phyloP scores from a whole-genome alignment of 208 protist species.

The Wallacemonas rigidus region DNA sequence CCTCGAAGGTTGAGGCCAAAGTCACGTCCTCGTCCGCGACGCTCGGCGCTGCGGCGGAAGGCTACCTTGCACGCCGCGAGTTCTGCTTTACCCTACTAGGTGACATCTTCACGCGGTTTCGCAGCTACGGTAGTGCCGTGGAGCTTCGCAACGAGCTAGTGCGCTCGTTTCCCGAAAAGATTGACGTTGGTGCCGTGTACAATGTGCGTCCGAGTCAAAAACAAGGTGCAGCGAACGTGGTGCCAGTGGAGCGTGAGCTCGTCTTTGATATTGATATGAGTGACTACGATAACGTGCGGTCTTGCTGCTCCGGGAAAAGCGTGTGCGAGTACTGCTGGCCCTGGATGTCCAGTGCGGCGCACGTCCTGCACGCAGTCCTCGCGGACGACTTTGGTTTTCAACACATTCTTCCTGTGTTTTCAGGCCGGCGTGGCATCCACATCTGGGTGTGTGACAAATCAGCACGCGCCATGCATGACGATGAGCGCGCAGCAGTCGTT shows the following conservation, averaged over 20 bases:
- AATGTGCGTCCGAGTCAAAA: conserved; percentile 86
- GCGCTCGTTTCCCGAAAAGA: conserved; percentile 84
- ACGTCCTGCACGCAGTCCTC: conserved; percentile 88
- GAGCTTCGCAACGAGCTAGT: conserved; percentile 80
- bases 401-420: conserved; percentile 98
- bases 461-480: conserved; percentile 88
- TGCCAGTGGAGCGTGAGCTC: conserved; percentile 94
- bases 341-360: conserved; percentile 95
- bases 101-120: conserved; percentile 88
- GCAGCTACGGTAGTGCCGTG: conserved; percentile 70
- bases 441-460: conserved; percentile 98
- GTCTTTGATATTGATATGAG: conserved; percentile 99
- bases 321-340: conserved; percentile 98
- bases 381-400: conserved; percentile 97
- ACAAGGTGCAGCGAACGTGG: conserved; percentile 67
- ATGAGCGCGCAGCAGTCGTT: conserved; percentile 90
- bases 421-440: conserved; percentile 98
- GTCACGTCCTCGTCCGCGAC: conserved; percentile 14
- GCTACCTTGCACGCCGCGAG: conserved; percentile 81
- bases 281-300: conserved; percentile 99
- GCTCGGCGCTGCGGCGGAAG: conserved; percentile 27
- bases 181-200: conserved; percentile 90
- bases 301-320: conserved; percentile 94
- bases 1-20: conserved; percentile 7
- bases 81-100: conserved; percentile 92